Percentiles rank a stretch among this genome's conserved stretches.
These are phyloP conservation scores for Dendrobium catenatum DNA, from an alignment of 106 monocot species.

Conservation along the genomic window DNA sequence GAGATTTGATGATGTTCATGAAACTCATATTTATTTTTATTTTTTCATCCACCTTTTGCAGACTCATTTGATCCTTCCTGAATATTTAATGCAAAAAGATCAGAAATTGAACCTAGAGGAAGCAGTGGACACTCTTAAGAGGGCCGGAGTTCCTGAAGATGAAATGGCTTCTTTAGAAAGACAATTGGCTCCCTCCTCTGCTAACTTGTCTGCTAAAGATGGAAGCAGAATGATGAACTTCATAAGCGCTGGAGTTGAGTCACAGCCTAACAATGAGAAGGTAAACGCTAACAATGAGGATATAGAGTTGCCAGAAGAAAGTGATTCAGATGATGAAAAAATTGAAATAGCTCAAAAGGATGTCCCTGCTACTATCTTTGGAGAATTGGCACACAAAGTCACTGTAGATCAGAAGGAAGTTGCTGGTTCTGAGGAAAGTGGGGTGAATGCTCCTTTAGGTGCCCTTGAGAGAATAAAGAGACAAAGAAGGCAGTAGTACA, in stretches of 20 bases:
- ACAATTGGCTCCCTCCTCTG: slow-evolving; percentile 37
- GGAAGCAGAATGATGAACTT: slow-evolving; percentile 51
- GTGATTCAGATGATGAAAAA: slow-evolving; percentile 43
- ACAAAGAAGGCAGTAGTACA: slow-evolving; percentile 42
- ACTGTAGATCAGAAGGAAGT: slow-evolving; percentile 20
- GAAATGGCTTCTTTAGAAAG: slow-evolving; percentile 91
- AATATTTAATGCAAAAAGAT: slow-evolving; percentile 83
- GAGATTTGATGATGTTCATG: background rate
- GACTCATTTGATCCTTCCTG: slow-evolving; percentile 88
- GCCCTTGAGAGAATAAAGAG: slow-evolving; percentile 96
- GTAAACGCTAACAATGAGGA: slow-evolving; percentile 59
- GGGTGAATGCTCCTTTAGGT: slow-evolving; percentile 38
- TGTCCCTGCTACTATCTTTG: slow-evolving; percentile 84
- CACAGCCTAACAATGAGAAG: slow-evolving; percentile 44
- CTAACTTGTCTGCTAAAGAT: slow-evolving; percentile 23
- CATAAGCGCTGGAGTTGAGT: slow-evolving; percentile 74
- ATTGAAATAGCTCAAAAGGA: slow-evolving; percentile 70
- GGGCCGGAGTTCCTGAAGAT: slow-evolving; percentile 52
- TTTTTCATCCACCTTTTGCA: slow-evolving; percentile 24
- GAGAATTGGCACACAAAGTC: slow-evolving; percentile 59
- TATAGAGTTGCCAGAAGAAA: slow-evolving; percentile 88
- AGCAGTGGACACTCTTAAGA: slow-evolving; percentile 54
- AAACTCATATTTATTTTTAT: background rate
- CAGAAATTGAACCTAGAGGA: slow-evolving; percentile 62
- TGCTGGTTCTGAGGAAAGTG: slow-evolving; percentile 36